Conservation (phyloP, 108 stramenopile species). For the Asterionellopsis glacialis region DNA sequence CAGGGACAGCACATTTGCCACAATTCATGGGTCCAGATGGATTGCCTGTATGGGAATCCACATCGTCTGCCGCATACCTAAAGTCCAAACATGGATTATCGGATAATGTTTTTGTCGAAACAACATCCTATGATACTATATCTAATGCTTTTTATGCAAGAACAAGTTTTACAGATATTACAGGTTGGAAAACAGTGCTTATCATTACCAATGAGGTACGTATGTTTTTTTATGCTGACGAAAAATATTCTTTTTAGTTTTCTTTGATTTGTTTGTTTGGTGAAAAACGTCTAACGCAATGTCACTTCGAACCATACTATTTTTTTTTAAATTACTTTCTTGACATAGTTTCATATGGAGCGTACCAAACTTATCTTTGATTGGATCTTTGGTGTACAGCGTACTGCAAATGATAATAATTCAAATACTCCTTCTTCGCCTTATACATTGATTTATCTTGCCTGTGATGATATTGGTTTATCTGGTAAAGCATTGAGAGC, state of each 20-base stretch:
- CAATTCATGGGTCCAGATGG: conserved; percentile 59
- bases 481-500: conserved; percentile 51
- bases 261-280: neutral
- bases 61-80: conserved; percentile 71
- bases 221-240: neutral
- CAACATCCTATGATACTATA: conserved; percentile 83
- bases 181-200: conserved; percentile 46
- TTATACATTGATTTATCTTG: conserved; percentile 67
- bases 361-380: conserved; percentile 78
- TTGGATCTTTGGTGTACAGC: conserved; percentile 62
- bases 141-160: conserved; percentile 76
- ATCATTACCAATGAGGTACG: conserved; percentile 67
- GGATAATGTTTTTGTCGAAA: conserved; percentile 62
- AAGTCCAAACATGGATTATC: conserved; percentile 14
- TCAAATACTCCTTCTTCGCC: neutral
- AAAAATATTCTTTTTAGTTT: neutral
- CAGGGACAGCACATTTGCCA: conserved; percentile 83
- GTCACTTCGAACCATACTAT: neutral
- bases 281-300: neutral
- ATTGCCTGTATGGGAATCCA: conserved; percentile 79
- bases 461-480: conserved; percentile 62
- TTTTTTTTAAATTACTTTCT: conserved; percentile 6
- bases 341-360: conserved; percentile 62
- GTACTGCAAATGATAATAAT: conserved; percentile 1
- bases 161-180: conserved; percentile 64